Evolutionary conservation across 805 yeast species (phyloP).

Genomic region (Metschnikowia baotianmanensis): DNA sequence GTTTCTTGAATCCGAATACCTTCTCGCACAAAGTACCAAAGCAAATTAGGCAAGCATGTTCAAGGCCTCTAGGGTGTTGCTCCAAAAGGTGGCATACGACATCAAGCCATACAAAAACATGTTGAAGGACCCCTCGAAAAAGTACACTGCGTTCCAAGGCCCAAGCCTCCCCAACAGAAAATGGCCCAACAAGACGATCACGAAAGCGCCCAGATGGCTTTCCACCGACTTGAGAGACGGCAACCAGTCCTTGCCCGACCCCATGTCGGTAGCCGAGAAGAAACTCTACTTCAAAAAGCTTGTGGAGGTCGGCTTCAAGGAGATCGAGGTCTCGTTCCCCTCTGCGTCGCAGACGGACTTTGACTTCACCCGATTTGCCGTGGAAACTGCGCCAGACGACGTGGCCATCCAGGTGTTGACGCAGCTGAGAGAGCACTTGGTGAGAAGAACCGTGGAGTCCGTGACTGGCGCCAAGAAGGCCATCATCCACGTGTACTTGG

Average conservation of each 20-base stretch:
- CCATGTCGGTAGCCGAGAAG: conserved; percentile 73
- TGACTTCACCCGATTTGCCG: conserved; percentile 78
- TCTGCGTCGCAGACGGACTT: conserved; percentile 82
- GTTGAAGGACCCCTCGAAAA: conserved; percentile 67
- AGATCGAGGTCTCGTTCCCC: conserved; percentile 78
- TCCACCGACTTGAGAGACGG: conserved; percentile 81
- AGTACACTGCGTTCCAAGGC: conserved; percentile 57
- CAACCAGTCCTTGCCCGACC: conserved; percentile 79
- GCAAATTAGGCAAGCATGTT: conserved; percentile 19
- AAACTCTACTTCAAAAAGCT: conserved; percentile 72
- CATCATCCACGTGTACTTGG: conserved; percentile 68
- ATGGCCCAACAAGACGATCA: conserved; percentile 68
- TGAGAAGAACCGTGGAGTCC: conserved; percentile 71
- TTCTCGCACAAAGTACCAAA: conserved; percentile 10
- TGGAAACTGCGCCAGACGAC: conserved; percentile 74
- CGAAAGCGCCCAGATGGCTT: conserved; percentile 77
- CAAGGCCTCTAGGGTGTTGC: conserved; percentile 23
- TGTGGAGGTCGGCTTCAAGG: conserved; percentile 72
- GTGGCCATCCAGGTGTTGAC: conserved; percentile 71
- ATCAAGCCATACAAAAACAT: conserved; percentile 35
- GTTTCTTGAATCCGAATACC: too few relatives aligned
- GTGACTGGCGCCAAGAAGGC: conserved; percentile 72
- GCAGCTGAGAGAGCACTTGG: conserved; percentile 73
- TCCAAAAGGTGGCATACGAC: conserved; percentile 26
- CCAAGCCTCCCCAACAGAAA: conserved; percentile 58